Evolutionary conservation across 306 rosid species (phyloP), one percentile per base, ranked within the genome.

Genomic region (Quercus berberidifolia): DNA sequence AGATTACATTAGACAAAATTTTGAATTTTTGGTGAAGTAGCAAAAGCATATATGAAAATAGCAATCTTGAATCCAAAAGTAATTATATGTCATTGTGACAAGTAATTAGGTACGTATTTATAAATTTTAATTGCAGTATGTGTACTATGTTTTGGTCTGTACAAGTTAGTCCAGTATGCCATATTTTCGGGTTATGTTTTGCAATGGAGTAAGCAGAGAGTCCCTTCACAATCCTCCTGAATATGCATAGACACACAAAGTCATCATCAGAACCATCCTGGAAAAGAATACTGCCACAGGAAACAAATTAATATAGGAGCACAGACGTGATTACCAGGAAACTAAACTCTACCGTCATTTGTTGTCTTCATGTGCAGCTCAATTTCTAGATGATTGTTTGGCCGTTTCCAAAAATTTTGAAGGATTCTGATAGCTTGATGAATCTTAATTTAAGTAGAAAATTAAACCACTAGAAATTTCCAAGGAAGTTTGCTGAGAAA

Each of bases 341-440:
- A 94, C 80, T 60, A 92, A 74, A 91, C 87, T 87, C 80, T 90
- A 28, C 97, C 97, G 82, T 88, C 86, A 60, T 59, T 78, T 64
- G 90, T 90, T 63, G 97, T 89, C 85, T 91, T 88, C 69, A 91
- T 56, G 79, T 60, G 33, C 81, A 94, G 69, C 75, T 86, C 89
- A 72, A 78, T 85, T 83, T 92, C 89, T n/a, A 90, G 86, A 78
- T 51, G 82, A 88, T 97, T 91, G 78, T 92, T 92, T 85, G 97
- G 97, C 85, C 99, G 92, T 91, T 90, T 92, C 91, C 88, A 87
- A 90, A 94, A 78, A 88, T 87, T 90, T 88, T 92, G 99, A 92
- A 94, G 85, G 99, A 97, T 86, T 94, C 92, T 78, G 99, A 94
- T 82, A 94, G 95, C 97, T 94, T 92, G 89, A 90, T 76, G 85